Conservation (phyloP, 108 stramenopile species). For the Cyclotella distinguenda region DNA sequence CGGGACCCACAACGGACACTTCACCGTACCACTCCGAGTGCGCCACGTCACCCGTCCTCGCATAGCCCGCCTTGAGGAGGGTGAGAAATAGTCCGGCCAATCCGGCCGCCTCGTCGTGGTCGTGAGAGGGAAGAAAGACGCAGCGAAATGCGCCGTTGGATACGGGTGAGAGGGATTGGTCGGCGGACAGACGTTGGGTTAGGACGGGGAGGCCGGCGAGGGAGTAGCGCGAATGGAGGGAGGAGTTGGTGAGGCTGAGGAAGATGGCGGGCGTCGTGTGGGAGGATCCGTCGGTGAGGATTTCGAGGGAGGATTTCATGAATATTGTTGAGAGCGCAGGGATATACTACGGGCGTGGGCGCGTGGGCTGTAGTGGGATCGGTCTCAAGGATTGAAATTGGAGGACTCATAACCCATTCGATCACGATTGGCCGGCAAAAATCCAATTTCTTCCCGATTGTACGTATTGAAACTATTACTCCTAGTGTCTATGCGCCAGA, state of each 20-base stretch:
- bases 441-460: too few species aligned
- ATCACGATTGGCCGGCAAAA: too few species aligned
- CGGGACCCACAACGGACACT: slow-evolving; percentile 38
- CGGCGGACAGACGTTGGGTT: slow-evolving; percentile 60
- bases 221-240: slow-evolving; percentile 60
- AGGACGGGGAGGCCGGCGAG: slow-evolving; percentile 62
- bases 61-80: slow-evolving; percentile 53
- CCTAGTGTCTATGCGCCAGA: too few species aligned
- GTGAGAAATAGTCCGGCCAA: slow-evolving; percentile 57
- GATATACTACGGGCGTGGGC: too few species aligned
- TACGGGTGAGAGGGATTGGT: slow-evolving; percentile 67
- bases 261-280: slow-evolving; percentile 62
- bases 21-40: slow-evolving; percentile 12
- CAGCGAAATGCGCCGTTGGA: slow-evolving; percentile 45
- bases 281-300: slow-evolving; percentile 75
- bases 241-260: slow-evolving; percentile 52
- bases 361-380: neutral
- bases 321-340: neutral
- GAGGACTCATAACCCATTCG: too few species aligned
- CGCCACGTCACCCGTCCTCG: slow-evolving; percentile 1
- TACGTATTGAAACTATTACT: too few species aligned
- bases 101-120: slow-evolving; percentile 29
- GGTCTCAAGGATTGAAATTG: too few species aligned
- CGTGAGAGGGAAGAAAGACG: slow-evolving; percentile 25
- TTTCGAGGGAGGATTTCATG: slow-evolving; percentile 54